A percentile compares a stretch with the other conserved stretches of the same genome.
Conservation (phyloP, 2,329 filamentous ascomycete genomes). For the Apiospora saccharicola region DNA sequence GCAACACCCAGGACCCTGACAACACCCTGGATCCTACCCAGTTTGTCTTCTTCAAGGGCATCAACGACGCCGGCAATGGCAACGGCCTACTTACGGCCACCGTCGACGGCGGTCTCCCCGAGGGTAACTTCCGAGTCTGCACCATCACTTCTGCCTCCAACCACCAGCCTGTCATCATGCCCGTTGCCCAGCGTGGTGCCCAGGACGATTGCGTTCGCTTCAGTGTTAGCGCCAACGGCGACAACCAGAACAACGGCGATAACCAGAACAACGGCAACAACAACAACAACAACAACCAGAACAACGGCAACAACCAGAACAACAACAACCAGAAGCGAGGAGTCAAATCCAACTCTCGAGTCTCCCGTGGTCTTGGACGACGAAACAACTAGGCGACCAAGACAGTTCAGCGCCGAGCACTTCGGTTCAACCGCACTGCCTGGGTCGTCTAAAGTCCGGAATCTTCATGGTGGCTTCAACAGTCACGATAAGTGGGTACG, state of each 20-base stretch:
- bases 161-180: slow-evolving; percentile 72
- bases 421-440: slow-evolving; percentile 1
- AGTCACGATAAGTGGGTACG: not conserved
- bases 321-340: slow-evolving; percentile 30
- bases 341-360: not conserved
- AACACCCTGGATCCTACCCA: slow-evolving; percentile 58
- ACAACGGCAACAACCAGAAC: slow-evolving; percentile 29
- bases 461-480: not conserved
- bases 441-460: not conserved
- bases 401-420: slow-evolving; percentile 12
- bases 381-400: not conserved
- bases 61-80: slow-evolving; percentile 67
- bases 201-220: slow-evolving; percentile 67
- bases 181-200: slow-evolving; percentile 69
- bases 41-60: slow-evolving; percentile 72
- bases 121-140: slow-evolving; percentile 70
- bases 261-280: slow-evolving; percentile 36
- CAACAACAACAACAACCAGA: slow-evolving; percentile 26
- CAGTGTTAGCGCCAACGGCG: slow-evolving; percentile 28
- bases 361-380: not conserved
- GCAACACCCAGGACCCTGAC: slow-evolving; percentile 56
- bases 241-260: slow-evolving; percentile 33
- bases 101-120: slow-evolving; percentile 64
- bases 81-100: slow-evolving; percentile 59
- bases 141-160: slow-evolving; percentile 67